Percentiles rank a stretch among this genome's conserved stretches.
phyloP scores from a whole-genome alignment of 129 eudicot genomes.

The Flaveria trinervia region DNA sequence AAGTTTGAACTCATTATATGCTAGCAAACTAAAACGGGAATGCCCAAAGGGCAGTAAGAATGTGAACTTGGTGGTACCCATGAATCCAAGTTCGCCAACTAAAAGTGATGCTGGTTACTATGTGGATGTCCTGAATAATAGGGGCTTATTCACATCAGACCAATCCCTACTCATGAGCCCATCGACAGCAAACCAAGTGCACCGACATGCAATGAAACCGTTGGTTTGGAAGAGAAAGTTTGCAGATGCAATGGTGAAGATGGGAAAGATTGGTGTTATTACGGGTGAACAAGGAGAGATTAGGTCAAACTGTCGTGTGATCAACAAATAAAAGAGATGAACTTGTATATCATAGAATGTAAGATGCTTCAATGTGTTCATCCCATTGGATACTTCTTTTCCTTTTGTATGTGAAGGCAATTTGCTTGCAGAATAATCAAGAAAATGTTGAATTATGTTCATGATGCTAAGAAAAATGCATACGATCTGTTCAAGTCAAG shows the following conservation, averaged over 20 bases:
- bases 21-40: slow-evolving; percentile 52
- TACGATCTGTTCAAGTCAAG: no score
- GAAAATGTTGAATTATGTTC: not conserved
- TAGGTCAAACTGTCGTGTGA: slow-evolving; percentile 53
- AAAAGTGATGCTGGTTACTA: slow-evolving; percentile 49
- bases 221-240: slow-evolving; percentile 56
- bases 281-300: slow-evolving; percentile 72
- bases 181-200: slow-evolving; percentile 53
- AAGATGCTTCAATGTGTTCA: slow-evolving; percentile 3
- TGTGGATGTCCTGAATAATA: slow-evolving; percentile 40
- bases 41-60: slow-evolving; percentile 56
- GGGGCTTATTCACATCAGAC: slow-evolving; percentile 69
- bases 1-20: slow-evolving; percentile 45
- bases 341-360: not conserved
- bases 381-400: not conserved
- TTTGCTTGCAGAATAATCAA: slow-evolving; percentile 18
- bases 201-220: slow-evolving; percentile 49
- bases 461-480: no score
- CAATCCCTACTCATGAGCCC: slow-evolving; percentile 54
- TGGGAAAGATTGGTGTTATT: slow-evolving; percentile 66
- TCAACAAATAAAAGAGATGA: slow-evolving; percentile 38
- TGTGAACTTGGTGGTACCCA: slow-evolving; percentile 57
- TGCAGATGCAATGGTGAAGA: slow-evolving; percentile 72
- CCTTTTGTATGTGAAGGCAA: not conserved
- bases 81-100: slow-evolving; percentile 64